Evolutionary conservation across 192 early-diverging fungal genomes (phyloP).

Genomic region (Phlyctochytrium planicorne): DNA sequence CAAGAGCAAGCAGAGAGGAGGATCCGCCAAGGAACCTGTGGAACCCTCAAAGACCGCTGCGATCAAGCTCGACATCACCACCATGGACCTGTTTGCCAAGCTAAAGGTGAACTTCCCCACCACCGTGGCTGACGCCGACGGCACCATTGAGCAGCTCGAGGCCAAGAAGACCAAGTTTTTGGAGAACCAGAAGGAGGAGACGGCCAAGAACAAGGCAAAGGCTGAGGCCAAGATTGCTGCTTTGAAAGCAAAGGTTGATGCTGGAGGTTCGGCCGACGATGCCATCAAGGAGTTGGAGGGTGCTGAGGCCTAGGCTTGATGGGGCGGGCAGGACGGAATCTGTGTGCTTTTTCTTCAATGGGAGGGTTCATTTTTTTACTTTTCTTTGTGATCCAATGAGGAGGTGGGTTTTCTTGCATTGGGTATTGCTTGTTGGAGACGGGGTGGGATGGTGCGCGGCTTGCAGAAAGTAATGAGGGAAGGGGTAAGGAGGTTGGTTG

Average conservation of each 20-base stretch:
- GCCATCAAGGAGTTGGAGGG: conserved; percentile 20
- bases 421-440: too few relatives aligned
- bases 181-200: conserved; percentile 73
- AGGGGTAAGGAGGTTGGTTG: too few relatives aligned
- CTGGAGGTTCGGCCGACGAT: conserved; percentile 8
- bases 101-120: conserved; percentile 82
- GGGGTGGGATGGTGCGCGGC: too few relatives aligned
- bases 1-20: conserved; percentile 51
- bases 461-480: too few relatives aligned
- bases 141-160: conserved; percentile 69
- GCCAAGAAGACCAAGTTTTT: conserved; percentile 71
- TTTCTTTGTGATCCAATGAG: too few relatives aligned
- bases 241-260: conserved; percentile 57
- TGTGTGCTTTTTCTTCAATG: too few relatives aligned
- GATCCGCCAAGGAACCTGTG: conserved; percentile 47
- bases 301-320: conserved; percentile 9
- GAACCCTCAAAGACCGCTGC: conserved; percentile 27
- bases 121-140: conserved; percentile 63
- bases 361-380: too few relatives aligned
- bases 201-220: conserved; percentile 82
- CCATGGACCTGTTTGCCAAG: conserved; percentile 74
- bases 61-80: conserved; percentile 56
- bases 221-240: conserved; percentile 83
- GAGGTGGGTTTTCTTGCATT: too few relatives aligned
- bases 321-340: too few relatives aligned